phyloP scores from a whole-genome alignment of 2,329 filamentous ascomycete genomes.

The Anisogramma anomala region DNA sequence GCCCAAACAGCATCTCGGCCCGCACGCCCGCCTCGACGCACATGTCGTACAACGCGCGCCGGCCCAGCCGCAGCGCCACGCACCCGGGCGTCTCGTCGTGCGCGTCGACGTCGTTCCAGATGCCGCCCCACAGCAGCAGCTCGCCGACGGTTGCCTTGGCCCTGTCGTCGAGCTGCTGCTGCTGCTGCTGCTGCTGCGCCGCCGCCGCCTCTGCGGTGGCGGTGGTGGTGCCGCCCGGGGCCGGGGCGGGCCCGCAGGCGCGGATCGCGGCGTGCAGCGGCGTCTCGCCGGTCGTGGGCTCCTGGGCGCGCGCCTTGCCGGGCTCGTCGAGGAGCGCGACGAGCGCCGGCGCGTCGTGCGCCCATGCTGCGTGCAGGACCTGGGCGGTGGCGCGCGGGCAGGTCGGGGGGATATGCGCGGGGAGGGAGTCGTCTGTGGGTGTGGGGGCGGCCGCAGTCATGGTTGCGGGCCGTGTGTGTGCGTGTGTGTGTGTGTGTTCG shows the following conservation, averaged over 20 bases:
- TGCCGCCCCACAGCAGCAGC: conserved; percentile 76
- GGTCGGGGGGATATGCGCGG: conserved; percentile 39
- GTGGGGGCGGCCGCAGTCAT: conserved; percentile 7
- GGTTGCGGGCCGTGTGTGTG: no score
- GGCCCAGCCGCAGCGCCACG: conserved; percentile 59
- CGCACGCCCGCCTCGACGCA: conserved; percentile 85
- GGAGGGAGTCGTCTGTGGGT: conserved; percentile 35
- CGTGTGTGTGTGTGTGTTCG: no score
- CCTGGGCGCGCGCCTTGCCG: conserved; percentile 62
- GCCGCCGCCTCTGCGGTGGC: no score
- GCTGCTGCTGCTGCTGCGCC: no score
- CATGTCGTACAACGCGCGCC: conserved; percentile 61
- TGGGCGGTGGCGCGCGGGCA: conserved; percentile 40
- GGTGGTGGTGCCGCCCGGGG: no score
- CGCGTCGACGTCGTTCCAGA: conserved; percentile 90
- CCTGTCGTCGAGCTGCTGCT: no score
- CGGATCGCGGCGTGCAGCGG: conserved; percentile 85
- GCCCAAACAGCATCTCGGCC: conserved; percentile 73
- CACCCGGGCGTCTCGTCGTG: conserved; percentile 88
- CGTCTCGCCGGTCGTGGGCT: conserved; percentile 73
- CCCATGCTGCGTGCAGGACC: conserved; percentile 44
- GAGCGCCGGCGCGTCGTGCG: conserved; percentile 52
- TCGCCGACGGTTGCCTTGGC: conserved; percentile 60
- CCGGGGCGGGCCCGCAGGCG: conserved; percentile 47
- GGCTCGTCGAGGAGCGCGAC: conserved; percentile 56